phyloP scores from a whole-genome alignment of 2,329 filamentous ascomycete genomes.

The Penicillium sp. region DNA sequence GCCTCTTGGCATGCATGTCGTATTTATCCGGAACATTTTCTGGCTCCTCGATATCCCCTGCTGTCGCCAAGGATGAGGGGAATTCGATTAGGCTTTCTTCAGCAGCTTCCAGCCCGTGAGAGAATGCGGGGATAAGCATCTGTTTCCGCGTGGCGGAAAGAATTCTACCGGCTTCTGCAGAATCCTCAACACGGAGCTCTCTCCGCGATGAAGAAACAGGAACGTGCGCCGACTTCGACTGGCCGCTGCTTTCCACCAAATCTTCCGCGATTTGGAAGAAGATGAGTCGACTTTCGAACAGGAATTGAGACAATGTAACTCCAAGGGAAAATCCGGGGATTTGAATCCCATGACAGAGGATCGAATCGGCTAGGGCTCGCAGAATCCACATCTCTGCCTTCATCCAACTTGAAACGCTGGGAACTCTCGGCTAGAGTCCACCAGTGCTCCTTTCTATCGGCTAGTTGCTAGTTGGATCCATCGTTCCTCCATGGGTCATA shows the following conservation, averaged over 20 bases:
- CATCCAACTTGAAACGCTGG: slow-evolving; percentile 4
- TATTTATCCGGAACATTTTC: too few relatives aligned
- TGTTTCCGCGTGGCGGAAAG: background rate
- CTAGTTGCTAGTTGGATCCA: background rate
- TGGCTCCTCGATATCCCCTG: too few relatives aligned
- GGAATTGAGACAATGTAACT: too few relatives aligned
- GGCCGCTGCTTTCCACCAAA: too few relatives aligned
- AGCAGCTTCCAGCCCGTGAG: background rate
- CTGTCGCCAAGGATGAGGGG: too few relatives aligned
- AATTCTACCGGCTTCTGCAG: slow-evolving; percentile 5
- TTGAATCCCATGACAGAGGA: too few relatives aligned
- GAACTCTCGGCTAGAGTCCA: background rate
- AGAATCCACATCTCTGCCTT: background rate
- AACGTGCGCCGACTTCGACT: background rate
- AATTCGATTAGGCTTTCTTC: too few relatives aligned
- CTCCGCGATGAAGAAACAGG: slow-evolving; percentile 5
- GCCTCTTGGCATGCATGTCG: too few relatives aligned
- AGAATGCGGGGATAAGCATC: slow-evolving; percentile 4
- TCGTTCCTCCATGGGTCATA: background rate
- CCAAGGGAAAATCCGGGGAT: too few relatives aligned
- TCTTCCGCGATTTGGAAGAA: too few relatives aligned
- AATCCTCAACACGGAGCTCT: slow-evolving; percentile 6
- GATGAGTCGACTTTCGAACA: too few relatives aligned
- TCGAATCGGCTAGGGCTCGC: background rate
- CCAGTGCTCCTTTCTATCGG: background rate